Evolutionary conservation across 495 filamentous ascomycete genomes (phyloP).

Genomic region (Neurospora hispaniola): DNA sequence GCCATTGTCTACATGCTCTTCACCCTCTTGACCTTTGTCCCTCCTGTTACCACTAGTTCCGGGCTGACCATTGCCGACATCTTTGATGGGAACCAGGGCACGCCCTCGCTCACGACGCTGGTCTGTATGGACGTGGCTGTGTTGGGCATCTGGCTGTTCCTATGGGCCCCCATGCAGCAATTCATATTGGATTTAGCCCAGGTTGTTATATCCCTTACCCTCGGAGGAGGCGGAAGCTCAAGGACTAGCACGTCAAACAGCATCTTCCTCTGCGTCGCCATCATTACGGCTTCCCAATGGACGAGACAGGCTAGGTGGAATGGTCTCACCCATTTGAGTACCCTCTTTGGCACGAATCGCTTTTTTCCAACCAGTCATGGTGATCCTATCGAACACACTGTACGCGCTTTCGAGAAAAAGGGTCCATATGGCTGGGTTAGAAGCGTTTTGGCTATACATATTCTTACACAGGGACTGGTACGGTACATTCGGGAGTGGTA

Average conservation of each 20-base stretch:
- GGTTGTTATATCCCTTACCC: slow-evolving; percentile 85
- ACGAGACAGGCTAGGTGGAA: slow-evolving; percentile 43
- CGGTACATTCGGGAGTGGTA: slow-evolving; percentile 53
- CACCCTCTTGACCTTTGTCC: slow-evolving; percentile 86
- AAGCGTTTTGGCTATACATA: slow-evolving; percentile 72
- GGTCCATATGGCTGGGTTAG: slow-evolving; percentile 42
- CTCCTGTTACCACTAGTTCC: slow-evolving; percentile 51
- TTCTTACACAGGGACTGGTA: slow-evolving; percentile 70
- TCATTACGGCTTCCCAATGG: slow-evolving; percentile 66
- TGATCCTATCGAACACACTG: slow-evolving; percentile 30
- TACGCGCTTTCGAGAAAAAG: slow-evolving; percentile 35
- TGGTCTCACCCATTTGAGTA: slow-evolving; percentile 28
- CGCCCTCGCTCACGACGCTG: slow-evolving; percentile 70
- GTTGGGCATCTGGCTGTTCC: slow-evolving; percentile 75
- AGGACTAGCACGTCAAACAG: slow-evolving; percentile 62
- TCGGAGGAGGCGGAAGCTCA: slow-evolving; percentile 78
- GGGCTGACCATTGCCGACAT: slow-evolving; percentile 42
- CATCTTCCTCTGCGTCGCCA: slow-evolving; percentile 65
- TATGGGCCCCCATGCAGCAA: slow-evolving; percentile 80
- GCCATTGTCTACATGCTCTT: slow-evolving; percentile 89
- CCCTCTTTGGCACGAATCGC: slow-evolving; percentile 31
- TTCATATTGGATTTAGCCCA: slow-evolving; percentile 91
- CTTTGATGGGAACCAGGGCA: slow-evolving; percentile 42
- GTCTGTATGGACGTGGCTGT: slow-evolving; percentile 73
- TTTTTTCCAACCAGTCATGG: slow-evolving; percentile 28